These are phyloP conservation scores for Phoma sp. DNA, from an alignment of 2,329 filamentous ascomycete species.

Conservation along the genomic window DNA sequence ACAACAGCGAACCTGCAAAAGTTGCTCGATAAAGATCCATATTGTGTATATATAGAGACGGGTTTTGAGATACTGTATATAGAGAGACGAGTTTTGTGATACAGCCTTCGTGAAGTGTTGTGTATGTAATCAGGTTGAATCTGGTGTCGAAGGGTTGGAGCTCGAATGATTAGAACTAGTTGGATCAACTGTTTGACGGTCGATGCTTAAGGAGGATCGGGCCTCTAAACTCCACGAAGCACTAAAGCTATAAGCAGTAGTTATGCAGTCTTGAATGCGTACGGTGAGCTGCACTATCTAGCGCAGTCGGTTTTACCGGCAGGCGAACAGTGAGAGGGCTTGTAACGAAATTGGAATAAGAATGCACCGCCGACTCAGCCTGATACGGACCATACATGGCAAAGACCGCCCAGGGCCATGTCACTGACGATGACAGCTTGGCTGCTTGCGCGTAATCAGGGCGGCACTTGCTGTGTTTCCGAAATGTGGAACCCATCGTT, in stretches of 20 bases:
- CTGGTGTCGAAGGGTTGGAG: background rate
- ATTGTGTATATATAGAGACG: conserved; percentile 9
- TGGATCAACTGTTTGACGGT: background rate
- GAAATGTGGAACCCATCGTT: conserved; percentile 19
- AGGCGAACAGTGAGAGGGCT: conserved; percentile 5
- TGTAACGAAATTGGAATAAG: background rate
- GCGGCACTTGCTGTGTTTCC: conserved; percentile 18
- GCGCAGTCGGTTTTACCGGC: background rate
- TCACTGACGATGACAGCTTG: conserved; percentile 16
- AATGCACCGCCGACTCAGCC: conserved; percentile 2
- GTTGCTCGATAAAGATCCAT: conserved; percentile 43
- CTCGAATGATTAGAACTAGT: background rate
- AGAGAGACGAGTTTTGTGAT: background rate
- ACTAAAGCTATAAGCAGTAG: background rate
- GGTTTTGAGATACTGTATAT: background rate
- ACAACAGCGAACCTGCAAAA: conserved; percentile 33
- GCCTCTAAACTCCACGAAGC: background rate
- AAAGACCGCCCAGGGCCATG: conserved; percentile 4
- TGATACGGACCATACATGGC: conserved; percentile 1
- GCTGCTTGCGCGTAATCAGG: conserved; percentile 19
- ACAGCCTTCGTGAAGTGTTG: background rate
- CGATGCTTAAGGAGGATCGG: background rate
- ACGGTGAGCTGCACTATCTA: conserved; percentile 6
- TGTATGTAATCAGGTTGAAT: background rate
- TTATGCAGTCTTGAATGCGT: background rate